These are phyloP conservation scores for Phaeosphaeria sp. DNA, from an alignment of 2,329 filamentous ascomycete species.

Conservation along the genomic window DNA sequence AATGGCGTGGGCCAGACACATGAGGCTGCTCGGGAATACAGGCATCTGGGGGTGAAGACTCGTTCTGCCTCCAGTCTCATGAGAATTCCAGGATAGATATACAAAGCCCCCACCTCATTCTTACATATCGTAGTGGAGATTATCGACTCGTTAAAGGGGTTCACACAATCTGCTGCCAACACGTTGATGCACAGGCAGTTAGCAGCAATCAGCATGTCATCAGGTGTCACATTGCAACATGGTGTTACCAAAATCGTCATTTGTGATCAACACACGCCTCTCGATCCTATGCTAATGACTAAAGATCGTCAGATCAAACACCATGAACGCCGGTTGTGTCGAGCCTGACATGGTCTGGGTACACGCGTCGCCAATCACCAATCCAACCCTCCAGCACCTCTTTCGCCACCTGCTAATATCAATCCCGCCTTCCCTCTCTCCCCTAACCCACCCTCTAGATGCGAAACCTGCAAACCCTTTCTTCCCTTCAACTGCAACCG, in stretches of 20 bases:
- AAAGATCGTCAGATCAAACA: background rate
- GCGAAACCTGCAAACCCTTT: slow-evolving; percentile 55
- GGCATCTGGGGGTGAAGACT: background rate
- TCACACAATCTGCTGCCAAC: no score
- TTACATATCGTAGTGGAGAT: no score
- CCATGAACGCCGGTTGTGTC: background rate
- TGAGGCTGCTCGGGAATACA: background rate
- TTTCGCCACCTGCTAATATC: slow-evolving; percentile 56
- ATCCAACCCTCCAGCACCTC: slow-evolving; percentile 52
- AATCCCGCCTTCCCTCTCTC: slow-evolving; percentile 51
- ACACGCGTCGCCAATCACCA: slow-evolving; percentile 46
- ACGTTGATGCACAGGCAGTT: background rate
- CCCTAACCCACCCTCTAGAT: slow-evolving; percentile 53
- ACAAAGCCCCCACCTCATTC: no score
- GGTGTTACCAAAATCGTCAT: background rate
- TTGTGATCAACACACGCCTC: background rate
- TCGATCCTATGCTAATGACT: background rate
- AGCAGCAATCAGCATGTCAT: background rate
- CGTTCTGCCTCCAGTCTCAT: background rate
- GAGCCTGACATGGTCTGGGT: background rate
- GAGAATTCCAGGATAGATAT: background rate
- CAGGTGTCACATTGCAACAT: background rate
- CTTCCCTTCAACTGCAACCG: slow-evolving; percentile 56
- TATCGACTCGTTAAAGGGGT: no score
- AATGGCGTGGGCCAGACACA: background rate